Evolutionary conservation across 2,329 filamentous ascomycete genomes (phyloP).

Genomic region (Neofusicoccum sp.): DNA sequence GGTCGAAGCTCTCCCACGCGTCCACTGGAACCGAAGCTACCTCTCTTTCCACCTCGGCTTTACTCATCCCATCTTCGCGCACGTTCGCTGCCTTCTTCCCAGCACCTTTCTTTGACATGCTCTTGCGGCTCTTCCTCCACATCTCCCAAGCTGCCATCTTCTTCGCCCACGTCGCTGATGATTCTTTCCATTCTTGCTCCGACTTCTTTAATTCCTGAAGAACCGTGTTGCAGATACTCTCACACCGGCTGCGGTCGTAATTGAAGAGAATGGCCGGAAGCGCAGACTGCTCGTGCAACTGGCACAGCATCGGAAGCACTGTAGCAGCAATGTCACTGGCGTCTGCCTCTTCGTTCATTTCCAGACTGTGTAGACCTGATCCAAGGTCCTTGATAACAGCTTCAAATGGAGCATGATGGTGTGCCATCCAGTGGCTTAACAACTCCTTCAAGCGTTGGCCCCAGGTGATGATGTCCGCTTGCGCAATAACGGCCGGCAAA

Average conservation of each 20-base stretch:
- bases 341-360: conserved; percentile 8
- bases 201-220: conserved; percentile 56
- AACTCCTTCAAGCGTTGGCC: conserved; percentile 62
- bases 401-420: conserved; percentile 56
- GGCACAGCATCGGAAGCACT: conserved; percentile 60
- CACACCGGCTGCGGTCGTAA: conserved; percentile 69
- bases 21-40: conserved; percentile 58
- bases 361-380: conserved; percentile 14
- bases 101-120: conserved; percentile 36
- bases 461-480: conserved; percentile 69
- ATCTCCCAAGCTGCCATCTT: conserved; percentile 61
- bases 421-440: conserved; percentile 63
- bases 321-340: conserved; percentile 39
- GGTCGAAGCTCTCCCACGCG: conserved; percentile 65
- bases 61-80: conserved; percentile 54
- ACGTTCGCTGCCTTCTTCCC: conserved; percentile 50
- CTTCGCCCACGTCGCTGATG: conserved; percentile 61
- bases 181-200: conserved; percentile 61
- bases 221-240: conserved; percentile 58
- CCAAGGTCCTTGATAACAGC: conserved; percentile 49
- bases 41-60: conserved; percentile 61
- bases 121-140: conserved; percentile 51
- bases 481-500: conserved; percentile 60
- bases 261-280: conserved; percentile 78
- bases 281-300: conserved; percentile 64